These are phyloP conservation scores for Erodium moschatum DNA, from an alignment of 441 rosid species.

Conservation along the genomic window DNA sequence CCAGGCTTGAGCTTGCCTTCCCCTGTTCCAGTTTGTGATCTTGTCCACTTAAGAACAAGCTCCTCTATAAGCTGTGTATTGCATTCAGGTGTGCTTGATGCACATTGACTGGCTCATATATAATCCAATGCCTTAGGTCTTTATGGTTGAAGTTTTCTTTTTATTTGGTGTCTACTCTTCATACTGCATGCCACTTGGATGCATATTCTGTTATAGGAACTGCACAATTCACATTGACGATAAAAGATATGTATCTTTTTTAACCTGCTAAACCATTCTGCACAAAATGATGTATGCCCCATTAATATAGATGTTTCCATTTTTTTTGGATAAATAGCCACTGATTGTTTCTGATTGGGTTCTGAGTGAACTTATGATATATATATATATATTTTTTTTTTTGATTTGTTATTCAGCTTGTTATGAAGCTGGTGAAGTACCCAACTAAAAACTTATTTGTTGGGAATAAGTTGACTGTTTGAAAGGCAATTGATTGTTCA, in stretches of 20 bases:
- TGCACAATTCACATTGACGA: neutral
- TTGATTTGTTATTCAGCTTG: conserved; percentile 8
- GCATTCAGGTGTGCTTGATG: neutral
- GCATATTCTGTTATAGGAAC: neutral
- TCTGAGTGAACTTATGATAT: neutral
- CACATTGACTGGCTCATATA: neutral
- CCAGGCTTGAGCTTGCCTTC: conserved; percentile 2
- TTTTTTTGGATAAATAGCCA: neutral
- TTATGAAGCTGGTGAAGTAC: neutral
- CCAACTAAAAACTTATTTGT: neutral
- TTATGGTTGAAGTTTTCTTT: neutral
- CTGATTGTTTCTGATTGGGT: neutral
- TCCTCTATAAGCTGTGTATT: neutral
- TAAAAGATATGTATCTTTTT: neutral
- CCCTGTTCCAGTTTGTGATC: neutral
- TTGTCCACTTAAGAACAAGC: neutral
- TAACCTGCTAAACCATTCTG: neutral
- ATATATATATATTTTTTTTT: neutral
- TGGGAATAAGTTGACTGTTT: conserved; percentile 12
- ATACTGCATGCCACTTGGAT: neutral
- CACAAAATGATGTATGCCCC: neutral
- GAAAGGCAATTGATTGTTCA: conserved; percentile 20
- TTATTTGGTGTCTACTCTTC: neutral
- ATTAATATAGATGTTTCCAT: neutral
- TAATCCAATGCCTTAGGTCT: conserved; percentile 1